Base-by-base conservation (phyloP, 1,139 yeast genomes). In the Geotrichum bryndzae region DNA sequence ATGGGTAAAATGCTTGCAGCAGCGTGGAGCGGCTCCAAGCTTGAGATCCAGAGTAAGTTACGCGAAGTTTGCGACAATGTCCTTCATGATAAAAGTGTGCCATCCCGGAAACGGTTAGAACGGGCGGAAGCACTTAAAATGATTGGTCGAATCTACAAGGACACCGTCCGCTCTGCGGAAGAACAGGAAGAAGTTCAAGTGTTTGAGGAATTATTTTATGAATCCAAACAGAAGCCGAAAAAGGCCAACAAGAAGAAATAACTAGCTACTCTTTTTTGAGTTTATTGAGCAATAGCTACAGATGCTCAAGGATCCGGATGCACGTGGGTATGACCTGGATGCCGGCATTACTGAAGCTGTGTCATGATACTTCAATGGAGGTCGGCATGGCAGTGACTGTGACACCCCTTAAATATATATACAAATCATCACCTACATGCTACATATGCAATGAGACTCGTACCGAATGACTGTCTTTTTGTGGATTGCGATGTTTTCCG, bases 1-100 rank as follows among this genome's bases (percentile, higher is more conserved):
- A 83, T 90, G 84, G 97, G 96, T 50, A 92, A 92, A 72, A 92
- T 92, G 2, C 79, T 92, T 58, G 92, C 95, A 3, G 97, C 97
- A 0, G 96, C 97, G 10, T 92, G 98, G 98, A 87, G 87, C 57
- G 97, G 97, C 0, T 89, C 97, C 35, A 86, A 85, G 69, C 87
- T 86, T 73, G 98, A 92, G 74, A 88, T 92, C 62, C 94, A 89
- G 71, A 83, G 92, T 18, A 90, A 96, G 0, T 80, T 90, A 79
- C 70, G 97, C 63, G 90, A 84, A 25, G 97, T 92, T 18, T 92
- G 96, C 73, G 96, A 91, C 71, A 76, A 75, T 56, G 86, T 91
- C 4, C 78, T 92, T 60, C 73, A 81, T 65, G 87, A 87, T 67
- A 90, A 88, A 71, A 77, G 78, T 0, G 88, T 84, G 5, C 76